These are phyloP conservation scores for Gleditsia sinensis DNA, from an alignment of 306 rosid species.

Conservation along the genomic window DNA sequence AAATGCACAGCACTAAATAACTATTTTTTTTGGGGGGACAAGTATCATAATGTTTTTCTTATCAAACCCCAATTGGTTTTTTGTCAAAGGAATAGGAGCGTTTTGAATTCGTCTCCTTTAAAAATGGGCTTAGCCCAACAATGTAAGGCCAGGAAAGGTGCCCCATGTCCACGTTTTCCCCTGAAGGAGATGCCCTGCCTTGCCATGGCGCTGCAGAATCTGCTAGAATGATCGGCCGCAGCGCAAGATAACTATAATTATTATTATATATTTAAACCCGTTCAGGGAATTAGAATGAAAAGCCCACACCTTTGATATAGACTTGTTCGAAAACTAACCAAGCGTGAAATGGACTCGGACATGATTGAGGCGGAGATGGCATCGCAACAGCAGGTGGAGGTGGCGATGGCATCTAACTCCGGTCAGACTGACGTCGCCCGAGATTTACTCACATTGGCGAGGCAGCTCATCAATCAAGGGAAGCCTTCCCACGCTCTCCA, in stretches of 20 bases:
- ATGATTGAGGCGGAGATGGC: slow-evolving; percentile 40
- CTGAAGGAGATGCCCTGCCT: background rate
- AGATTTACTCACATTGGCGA: slow-evolving; percentile 80
- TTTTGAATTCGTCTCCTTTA: too few species aligned
- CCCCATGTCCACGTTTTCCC: background rate
- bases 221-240: background rate
- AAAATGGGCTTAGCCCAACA: background rate
- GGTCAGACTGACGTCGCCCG: slow-evolving; percentile 39
- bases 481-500: slow-evolving; percentile 92
- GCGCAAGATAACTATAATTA: too few species aligned
- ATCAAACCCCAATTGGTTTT: too few species aligned
- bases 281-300: background rate
- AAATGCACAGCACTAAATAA: too few species aligned
- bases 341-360: slow-evolving; percentile 34
- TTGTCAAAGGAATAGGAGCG: too few species aligned
- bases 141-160: background rate
- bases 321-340: background rate
- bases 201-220: background rate
- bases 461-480: slow-evolving; percentile 78
- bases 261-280: too few species aligned
- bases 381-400: background rate
- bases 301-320: background rate
- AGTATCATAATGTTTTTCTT: background rate
- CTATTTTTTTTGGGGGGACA: too few species aligned
- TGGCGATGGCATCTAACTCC: slow-evolving; percentile 27